Percentiles rank a stretch among this genome's conserved stretches.
Evolutionary conservation across 2,329 filamentous ascomycete genomes (phyloP).

Genomic region (Trichoderma sp.): DNA sequence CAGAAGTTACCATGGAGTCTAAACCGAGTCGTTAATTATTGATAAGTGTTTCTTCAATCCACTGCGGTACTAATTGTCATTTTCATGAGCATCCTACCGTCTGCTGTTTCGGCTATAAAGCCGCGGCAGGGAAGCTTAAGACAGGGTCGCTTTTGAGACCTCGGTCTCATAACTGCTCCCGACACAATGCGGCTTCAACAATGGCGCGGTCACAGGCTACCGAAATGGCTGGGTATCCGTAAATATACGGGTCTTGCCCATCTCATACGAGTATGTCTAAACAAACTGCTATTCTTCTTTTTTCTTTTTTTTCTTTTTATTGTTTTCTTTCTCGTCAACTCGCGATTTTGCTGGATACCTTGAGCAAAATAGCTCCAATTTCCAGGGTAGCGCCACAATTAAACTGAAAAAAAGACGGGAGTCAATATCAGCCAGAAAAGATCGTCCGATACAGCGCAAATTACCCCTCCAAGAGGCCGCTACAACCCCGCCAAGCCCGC

Average conservation of each 20-base stretch:
- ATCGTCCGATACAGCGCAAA: background rate
- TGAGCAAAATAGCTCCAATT: background rate
- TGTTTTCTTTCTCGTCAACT: background rate
- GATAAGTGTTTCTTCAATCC: background rate
- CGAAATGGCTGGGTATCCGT: background rate
- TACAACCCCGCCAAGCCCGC: background rate
- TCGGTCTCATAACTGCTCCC: conserved; percentile 3
- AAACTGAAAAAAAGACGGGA: background rate
- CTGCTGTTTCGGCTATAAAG: background rate
- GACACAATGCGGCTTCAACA: background rate
- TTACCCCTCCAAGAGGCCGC: background rate
- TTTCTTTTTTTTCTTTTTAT: background rate
- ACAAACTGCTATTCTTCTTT: too few relatives aligned
- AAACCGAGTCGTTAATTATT: background rate
- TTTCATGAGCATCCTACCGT: background rate
- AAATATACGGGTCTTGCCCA: background rate
- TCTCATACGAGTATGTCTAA: too few relatives aligned
- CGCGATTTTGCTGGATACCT: background rate
- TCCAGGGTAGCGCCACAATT: background rate
- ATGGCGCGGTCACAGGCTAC: too few relatives aligned
- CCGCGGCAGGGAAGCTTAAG: background rate
- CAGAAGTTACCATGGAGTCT: background rate
- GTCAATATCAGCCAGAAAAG: background rate
- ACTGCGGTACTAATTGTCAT: background rate
- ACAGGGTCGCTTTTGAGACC: background rate